These are phyloP conservation scores for Penicillium fimorum DNA, from an alignment of 495 filamentous ascomycete genomes.

Conservation along the genomic window DNA sequence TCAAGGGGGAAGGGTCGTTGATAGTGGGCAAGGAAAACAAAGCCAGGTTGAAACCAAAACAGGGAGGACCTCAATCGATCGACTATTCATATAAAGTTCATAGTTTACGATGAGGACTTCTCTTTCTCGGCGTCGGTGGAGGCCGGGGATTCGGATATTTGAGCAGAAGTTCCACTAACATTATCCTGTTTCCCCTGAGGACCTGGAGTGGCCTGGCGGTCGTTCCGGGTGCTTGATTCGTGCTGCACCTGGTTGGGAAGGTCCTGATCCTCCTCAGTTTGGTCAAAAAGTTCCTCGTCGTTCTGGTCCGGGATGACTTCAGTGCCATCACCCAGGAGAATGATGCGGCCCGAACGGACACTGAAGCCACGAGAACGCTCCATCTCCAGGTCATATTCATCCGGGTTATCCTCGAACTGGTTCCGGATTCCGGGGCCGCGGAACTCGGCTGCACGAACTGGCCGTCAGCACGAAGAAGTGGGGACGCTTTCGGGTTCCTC, in stretches of 20 bases:
- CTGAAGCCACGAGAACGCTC: slow-evolving; percentile 61
- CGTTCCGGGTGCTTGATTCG: slow-evolving; percentile 37
- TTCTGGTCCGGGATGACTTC: slow-evolving; percentile 82
- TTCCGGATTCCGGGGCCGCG: slow-evolving; percentile 80
- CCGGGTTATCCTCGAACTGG: slow-evolving; percentile 86
- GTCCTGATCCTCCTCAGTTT: slow-evolving; percentile 78
- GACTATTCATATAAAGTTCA: slow-evolving; percentile 5
- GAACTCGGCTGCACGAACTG: slow-evolving; percentile 78
- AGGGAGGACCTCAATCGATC: slow-evolving; percentile 12
- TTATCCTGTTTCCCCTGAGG: slow-evolving; percentile 38
- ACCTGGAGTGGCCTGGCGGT: slow-evolving; percentile 60
- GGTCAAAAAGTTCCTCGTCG: slow-evolving; percentile 90
- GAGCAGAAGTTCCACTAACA: slow-evolving; percentile 27
- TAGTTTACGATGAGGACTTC: slow-evolving; percentile 33
- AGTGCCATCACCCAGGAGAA: slow-evolving; percentile 90
- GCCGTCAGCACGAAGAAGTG: slow-evolving; percentile 49
- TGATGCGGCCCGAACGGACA: slow-evolving; percentile 75
- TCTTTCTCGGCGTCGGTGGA: slow-evolving; percentile 39
- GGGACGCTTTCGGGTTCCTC: slow-evolving; percentile 44
- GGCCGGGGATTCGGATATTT: slow-evolving; percentile 50
- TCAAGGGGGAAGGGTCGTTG: slow-evolving; percentile 20
- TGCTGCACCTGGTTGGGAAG: slow-evolving; percentile 54
- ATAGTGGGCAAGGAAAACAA: slow-evolving; percentile 21
- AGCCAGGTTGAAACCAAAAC: slow-evolving; percentile 18
- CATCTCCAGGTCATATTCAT: slow-evolving; percentile 85